Conservation (phyloP, 108 stramenopile genomes). For the Skeletonema marinoi region DNA sequence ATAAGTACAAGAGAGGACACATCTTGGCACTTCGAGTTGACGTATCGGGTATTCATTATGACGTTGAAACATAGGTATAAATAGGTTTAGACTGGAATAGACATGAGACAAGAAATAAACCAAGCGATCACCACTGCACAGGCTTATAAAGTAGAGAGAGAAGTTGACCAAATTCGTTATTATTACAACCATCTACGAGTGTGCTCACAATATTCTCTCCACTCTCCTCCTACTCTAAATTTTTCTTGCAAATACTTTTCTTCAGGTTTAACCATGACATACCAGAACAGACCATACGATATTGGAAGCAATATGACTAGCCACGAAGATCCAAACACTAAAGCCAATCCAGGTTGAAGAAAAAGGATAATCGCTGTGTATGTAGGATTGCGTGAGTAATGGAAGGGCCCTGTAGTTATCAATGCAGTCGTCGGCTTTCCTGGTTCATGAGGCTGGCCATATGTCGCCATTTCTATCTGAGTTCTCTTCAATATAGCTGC, state of each 20-base stretch:
- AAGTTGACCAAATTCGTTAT: too few relatives aligned
- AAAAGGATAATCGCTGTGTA: neutral
- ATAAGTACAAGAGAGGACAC: constrained; percentile 6
- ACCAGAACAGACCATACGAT: neutral
- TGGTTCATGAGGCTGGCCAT: too few relatives aligned
- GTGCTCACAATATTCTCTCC: neutral
- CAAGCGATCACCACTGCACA: neutral
- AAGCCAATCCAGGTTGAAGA: neutral
- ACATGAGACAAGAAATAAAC: neutral
- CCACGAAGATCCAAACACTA: neutral
- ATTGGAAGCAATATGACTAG: neutral
- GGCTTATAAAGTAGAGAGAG: neutral
- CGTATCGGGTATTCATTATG: constrained; percentile 11
- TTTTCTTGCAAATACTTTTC: neutral
- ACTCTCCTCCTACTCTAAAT: neutral
- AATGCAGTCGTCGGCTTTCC: too few relatives aligned
- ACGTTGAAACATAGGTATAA: neutral
- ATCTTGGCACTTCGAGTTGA: constrained; percentile 1
- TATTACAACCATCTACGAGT: neutral
- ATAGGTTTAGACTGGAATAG: neutral
- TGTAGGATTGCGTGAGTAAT: neutral
- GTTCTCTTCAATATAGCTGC: too few relatives aligned
- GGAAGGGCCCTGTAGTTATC: too few relatives aligned
- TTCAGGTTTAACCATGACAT: neutral
- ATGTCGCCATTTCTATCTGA: too few relatives aligned